Conservation (phyloP, 441 rosid genomes). For the Eugenia klotzschiana region DNA sequence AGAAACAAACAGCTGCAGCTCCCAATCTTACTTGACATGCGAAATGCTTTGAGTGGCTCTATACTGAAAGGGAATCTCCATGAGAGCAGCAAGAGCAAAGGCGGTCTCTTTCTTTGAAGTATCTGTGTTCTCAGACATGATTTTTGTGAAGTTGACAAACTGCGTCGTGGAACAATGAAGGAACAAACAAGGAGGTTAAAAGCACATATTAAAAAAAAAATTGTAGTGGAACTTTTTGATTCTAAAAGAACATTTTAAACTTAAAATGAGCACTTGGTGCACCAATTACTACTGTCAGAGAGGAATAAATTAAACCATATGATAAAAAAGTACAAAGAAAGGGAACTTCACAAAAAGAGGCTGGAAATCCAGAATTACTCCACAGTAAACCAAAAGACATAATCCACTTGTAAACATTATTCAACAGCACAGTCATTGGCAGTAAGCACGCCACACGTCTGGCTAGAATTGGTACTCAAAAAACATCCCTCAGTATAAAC, state of each 20-base stretch:
- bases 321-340: neutral
- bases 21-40: slow-evolving; percentile 15
- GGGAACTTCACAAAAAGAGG: neutral
- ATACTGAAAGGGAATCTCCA: slow-evolving; percentile 87
- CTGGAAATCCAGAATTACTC: neutral
- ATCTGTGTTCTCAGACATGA: slow-evolving; percentile 56
- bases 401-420: neutral
- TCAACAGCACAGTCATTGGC: neutral
- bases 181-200: neutral
- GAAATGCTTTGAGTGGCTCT: slow-evolving; percentile 55
- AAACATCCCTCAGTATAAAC: neutral
- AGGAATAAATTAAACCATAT: neutral
- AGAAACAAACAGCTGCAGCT: neutral
- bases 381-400: neutral
- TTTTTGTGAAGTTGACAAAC: slow-evolving; percentile 83
- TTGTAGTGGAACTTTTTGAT: neutral
- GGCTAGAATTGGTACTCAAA: neutral
- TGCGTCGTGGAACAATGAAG: neutral
- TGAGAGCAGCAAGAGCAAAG: slow-evolving; percentile 88
- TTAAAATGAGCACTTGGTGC: neutral
- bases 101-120: slow-evolving; percentile 62
- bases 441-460: neutral
- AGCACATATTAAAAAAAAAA: neutral
- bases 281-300: neutral
- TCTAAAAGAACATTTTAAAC: neutral